Percentiles rank a stretch among this genome's conserved stretches.
Evolutionary conservation across 2,329 filamentous ascomycete species (phyloP).

Genomic region (Neonectria magnoliae): DNA sequence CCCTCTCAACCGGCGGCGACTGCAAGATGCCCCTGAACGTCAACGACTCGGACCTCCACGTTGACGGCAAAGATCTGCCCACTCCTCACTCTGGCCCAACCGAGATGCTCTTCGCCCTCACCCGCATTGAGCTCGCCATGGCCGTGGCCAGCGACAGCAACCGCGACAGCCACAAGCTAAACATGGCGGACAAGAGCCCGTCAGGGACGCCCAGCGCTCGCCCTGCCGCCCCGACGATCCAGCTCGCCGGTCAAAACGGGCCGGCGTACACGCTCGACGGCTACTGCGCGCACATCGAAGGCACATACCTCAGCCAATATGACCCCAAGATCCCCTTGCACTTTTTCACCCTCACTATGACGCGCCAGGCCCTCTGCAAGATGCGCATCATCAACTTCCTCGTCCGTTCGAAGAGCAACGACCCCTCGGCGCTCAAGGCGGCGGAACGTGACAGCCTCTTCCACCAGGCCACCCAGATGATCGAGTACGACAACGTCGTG

Average conservation of each 20-base stretch:
- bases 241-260: slow-evolving; percentile 61
- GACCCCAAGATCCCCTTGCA: slow-evolving; percentile 68
- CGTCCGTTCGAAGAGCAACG: slow-evolving; percentile 56
- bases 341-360: slow-evolving; percentile 68
- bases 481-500: slow-evolving; percentile 68
- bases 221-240: slow-evolving; percentile 48
- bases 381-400: slow-evolving; percentile 66
- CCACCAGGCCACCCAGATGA: slow-evolving; percentile 64
- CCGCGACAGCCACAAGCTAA: slow-evolving; percentile 48
- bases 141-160: slow-evolving; percentile 60
- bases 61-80: slow-evolving; percentile 65
- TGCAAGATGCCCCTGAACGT: slow-evolving; percentile 69
- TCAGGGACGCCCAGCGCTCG: slow-evolving; percentile 35
- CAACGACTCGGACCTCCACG: slow-evolving; percentile 68
- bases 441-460: slow-evolving; percentile 63
- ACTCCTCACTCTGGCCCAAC: slow-evolving; percentile 61
- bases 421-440: slow-evolving; percentile 52
- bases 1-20: slow-evolving; percentile 63
- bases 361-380: slow-evolving; percentile 64
- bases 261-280: slow-evolving; percentile 61
- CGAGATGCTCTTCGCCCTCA: slow-evolving; percentile 69
- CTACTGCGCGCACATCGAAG: slow-evolving; percentile 65
- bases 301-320: slow-evolving; percentile 64
- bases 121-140: slow-evolving; percentile 66
- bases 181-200: slow-evolving; percentile 42